phyloP scores from a whole-genome alignment of 371 early-diverging fungal genomes.

The Furculomyces boomerangus region DNA sequence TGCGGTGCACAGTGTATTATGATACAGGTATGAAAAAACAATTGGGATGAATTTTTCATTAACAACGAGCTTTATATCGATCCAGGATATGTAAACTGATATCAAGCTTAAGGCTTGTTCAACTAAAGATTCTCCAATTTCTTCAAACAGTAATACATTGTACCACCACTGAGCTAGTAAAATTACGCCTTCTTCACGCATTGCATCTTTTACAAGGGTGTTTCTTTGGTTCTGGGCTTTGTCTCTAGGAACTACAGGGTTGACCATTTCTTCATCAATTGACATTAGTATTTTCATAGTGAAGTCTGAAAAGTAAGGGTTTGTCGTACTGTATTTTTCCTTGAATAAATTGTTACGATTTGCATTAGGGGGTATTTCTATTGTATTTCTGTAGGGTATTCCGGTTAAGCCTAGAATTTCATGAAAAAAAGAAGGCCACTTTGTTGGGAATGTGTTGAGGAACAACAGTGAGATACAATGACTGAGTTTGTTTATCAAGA shows the following conservation, averaged over 20 bases:
- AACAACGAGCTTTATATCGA: slow-evolving; percentile 79
- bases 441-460: slow-evolving; percentile 56
- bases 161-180: slow-evolving; percentile 63
- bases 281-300: slow-evolving; percentile 59
- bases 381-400: not conserved
- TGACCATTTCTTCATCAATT: slow-evolving; percentile 85
- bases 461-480: slow-evolving; percentile 72
- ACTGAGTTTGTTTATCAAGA: slow-evolving; percentile 61
- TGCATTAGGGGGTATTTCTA: slow-evolving; percentile 6
- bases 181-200: slow-evolving; percentile 71
- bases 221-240: slow-evolving; percentile 57
- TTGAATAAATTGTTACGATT: not conserved
- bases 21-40: slow-evolving; percentile 48
- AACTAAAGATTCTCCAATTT: slow-evolving; percentile 26
- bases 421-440: slow-evolving; percentile 76
- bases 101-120: not conserved
- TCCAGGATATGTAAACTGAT: slow-evolving; percentile 40
- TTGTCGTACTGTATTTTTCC: slow-evolving; percentile 11
- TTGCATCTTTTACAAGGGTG: slow-evolving; percentile 70
- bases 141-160: slow-evolving; percentile 29
- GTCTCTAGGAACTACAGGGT: slow-evolving; percentile 46
- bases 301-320: slow-evolving; percentile 49
- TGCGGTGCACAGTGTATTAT: slow-evolving; percentile 36
- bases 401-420: slow-evolving; percentile 55
- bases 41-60: slow-evolving; percentile 61